Conservation (phyloP, 177 flowering plant species). For the Vitis hybrid region DNA sequence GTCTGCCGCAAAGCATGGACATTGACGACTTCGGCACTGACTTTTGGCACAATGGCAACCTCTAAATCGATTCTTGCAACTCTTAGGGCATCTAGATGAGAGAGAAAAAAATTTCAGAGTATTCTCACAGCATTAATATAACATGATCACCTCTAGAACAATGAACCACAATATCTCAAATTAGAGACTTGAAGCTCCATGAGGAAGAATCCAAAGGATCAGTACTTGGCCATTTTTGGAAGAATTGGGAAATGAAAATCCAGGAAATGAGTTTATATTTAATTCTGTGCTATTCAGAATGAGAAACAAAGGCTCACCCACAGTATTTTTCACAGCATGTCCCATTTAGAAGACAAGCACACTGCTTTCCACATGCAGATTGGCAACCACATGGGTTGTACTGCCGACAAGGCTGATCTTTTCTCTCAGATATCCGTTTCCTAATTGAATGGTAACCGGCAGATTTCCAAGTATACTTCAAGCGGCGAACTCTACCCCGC, state of each 20-base stretch:
- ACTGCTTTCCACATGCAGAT: slow-evolving; percentile 89
- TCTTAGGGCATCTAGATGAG: slow-evolving; percentile 80
- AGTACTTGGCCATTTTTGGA: neutral
- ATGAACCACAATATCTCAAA: neutral
- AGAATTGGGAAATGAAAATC: neutral
- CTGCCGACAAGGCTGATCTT: slow-evolving; percentile 95
- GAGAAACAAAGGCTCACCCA: slow-evolving; percentile 57
- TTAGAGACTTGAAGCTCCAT: neutral
- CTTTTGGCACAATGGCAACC: slow-evolving; percentile 99
- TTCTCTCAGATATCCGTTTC: slow-evolving; percentile 87
- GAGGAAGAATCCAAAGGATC: neutral
- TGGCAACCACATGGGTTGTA: slow-evolving; percentile 92
- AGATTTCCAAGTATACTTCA: slow-evolving; percentile 95
- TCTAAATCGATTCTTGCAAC: slow-evolving; percentile 93
- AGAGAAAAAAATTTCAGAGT: neutral
- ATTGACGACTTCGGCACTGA: slow-evolving; percentile 98
- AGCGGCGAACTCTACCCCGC: slow-evolving; percentile 91
- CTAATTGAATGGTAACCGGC: slow-evolving; percentile 91
- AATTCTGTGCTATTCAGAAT: neutral
- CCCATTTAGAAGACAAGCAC: slow-evolving; percentile 80
- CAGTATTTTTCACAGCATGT: slow-evolving; percentile 99
- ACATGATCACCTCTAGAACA: neutral
- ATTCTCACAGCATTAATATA: neutral
- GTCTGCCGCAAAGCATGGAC: slow-evolving; percentile 99
- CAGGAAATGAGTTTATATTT: neutral